Base-by-base conservation (phyloP, 257 asterid genomes). In the Voacanga thouarsii region DNA sequence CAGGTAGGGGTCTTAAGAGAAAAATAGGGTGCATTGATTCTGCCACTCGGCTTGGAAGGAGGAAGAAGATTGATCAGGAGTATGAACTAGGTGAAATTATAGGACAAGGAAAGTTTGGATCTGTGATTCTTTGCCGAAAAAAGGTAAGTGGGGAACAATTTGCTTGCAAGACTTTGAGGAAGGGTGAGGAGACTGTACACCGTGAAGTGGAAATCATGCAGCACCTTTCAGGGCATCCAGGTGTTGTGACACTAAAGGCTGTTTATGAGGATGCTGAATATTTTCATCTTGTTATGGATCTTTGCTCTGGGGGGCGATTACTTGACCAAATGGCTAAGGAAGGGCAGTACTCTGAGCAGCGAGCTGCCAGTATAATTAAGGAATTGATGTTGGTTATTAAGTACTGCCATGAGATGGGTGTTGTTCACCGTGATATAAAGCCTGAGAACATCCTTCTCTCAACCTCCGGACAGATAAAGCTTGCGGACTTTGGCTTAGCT, bases 181-280 rank as follows among this genome's bases (percentile, higher is more conserved):
- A 93, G 79, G 91, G 94, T 75, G 96, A 93, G 89, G 98, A 91
- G 83, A 90, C 89, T 83, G 96, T 93, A 30, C 98, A 93, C 68
- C 87, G 96, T 19, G 98, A 93, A 81, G 97, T 93, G 82, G 98
- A 93, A 89, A 93, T 93, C 83, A 93, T 93, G 98, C 98, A 93
- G 85, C 98, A 93, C 80, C 90, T 93, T 7, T 93, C 98, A 5
- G 98, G 98, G 67, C 94, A 93, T 82, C 97, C 89, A 0, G 94
- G 98, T 56, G 88, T 93, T 33, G 98, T 93, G 85, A 89, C 96
- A 2, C 72, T 93, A 72, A 89, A 90, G 79, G 91, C 97, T 4
- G 98, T 93, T 59, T 93, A 90, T 79, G 98, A 91, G 82, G 97
- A 93, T 82, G 79, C 82, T 63, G 97, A 93, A 60, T 90, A 88